These are phyloP conservation scores for Apiospora sp. DNA, from an alignment of 2,329 filamentous ascomycete genomes.

Conservation along the genomic window DNA sequence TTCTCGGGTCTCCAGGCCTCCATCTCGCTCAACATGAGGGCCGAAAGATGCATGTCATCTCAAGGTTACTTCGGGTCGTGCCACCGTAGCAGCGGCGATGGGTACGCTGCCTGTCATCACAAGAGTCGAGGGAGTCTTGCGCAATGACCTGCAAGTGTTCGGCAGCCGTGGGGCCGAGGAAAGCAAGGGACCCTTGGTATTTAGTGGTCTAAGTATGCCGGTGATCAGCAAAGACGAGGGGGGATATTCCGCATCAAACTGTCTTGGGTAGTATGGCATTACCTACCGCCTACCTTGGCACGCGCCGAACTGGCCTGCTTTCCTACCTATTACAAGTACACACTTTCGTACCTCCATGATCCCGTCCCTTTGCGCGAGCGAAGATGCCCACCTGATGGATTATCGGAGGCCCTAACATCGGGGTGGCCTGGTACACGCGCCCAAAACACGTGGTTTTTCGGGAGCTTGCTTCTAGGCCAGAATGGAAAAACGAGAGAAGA, in stretches of 20 bases:
- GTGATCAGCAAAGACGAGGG: not conserved
- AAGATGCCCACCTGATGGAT: not conserved
- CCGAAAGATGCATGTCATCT: not conserved
- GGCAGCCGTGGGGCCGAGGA: conserved; percentile 4
- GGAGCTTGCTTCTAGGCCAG: not conserved
- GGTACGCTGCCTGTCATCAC: not conserved
- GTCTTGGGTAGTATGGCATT: not conserved
- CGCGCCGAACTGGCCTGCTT: too few species aligned
- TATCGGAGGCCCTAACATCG: not conserved
- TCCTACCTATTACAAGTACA: not conserved
- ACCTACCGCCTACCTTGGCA: not conserved
- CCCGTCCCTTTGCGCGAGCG: too few species aligned
- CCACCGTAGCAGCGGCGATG: not conserved
- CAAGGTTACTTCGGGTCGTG: not conserved
- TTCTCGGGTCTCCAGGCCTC: too few species aligned
- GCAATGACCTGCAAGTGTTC: not conserved
- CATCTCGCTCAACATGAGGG: not conserved
- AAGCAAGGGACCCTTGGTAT: not conserved
- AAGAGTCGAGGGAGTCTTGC: not conserved
- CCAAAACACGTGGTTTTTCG: conserved; percentile 7
- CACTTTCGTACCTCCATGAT: too few species aligned
- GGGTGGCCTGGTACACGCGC: not conserved
- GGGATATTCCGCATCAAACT: not conserved
- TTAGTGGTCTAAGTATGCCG: not conserved
- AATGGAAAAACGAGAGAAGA: not conserved